Conservation (phyloP, 2,329 filamentous ascomycete species). For the Xylariaceae sp. region DNA sequence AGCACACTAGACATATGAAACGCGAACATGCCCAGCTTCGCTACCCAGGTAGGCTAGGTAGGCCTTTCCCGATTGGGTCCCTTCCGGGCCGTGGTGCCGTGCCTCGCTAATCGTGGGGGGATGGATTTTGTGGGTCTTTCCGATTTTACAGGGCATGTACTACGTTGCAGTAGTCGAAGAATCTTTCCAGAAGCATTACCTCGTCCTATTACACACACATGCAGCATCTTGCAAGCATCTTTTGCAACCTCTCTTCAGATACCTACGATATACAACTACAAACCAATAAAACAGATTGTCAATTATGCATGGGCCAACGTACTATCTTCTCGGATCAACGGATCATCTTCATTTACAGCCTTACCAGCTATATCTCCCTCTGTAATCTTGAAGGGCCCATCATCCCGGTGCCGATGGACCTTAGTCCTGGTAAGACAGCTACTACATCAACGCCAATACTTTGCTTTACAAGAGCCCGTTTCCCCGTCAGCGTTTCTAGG, state of each 20-base stretch:
- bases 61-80: conserved; percentile 20
- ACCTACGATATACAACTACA: no score
- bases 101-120: conserved; percentile 13
- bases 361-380: not conserved
- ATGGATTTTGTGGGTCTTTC: conserved; percentile 2
- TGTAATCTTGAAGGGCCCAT: not conserved
- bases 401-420: no score
- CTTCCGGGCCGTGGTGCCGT: conserved; percentile 22
- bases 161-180: conserved; percentile 9
- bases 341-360: conserved; percentile 1
- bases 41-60: no score
- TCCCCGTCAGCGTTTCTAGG: conserved; percentile 12
- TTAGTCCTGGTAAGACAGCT: conserved; percentile 4
- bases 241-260: no score
- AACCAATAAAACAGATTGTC: no score
- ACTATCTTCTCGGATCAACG: conserved; percentile 12
- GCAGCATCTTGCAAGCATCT: no score
- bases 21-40: no score
- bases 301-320: conserved; percentile 10
- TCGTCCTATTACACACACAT: not conserved
- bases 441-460: conserved; percentile 10
- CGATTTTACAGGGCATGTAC: no score
- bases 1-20: no score
- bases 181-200: not conserved
- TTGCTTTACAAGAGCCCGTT: conserved; percentile 6